Evolutionary conservation across 2,329 filamentous ascomycete genomes (phyloP), one percentile per base, ranked within the genome.

Genomic region (Elsinoe necatrix): DNA sequence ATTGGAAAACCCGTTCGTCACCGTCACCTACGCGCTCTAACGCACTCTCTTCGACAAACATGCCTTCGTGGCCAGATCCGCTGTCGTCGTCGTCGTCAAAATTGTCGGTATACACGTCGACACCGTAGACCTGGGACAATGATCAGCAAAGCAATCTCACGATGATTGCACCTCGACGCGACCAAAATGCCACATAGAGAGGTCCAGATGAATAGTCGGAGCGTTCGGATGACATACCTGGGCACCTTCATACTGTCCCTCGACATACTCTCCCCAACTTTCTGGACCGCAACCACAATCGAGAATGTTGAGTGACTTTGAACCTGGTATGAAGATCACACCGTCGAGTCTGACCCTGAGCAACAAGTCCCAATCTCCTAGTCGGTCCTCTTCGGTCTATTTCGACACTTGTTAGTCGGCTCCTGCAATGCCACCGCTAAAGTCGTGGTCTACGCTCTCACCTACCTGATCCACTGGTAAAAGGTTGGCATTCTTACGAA

Each of bases 1-100:
- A 6, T 3, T 9, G 41, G 8, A 16, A 16, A 7, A 4, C 9
- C 3, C 41, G 18, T 3, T 14, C 5, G 41, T 3, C 9, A 27
- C 14, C n/a, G 25, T 7, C 41, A n/a, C 2, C 34, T 11, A 7
- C 34, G 34, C 34, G 12, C 14, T 29, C 27, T 9, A 29, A 29
- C 4, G 27, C 4, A 4, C 9, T 9, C 9, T 29, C 27, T 29
- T 4, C 27, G 9, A 29, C 4, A 29, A 9, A 29, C 27, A 29
- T 29, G 11, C 23, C 29, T 34, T 51, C 47, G 11, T 51, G 31
- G 8, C 82, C 35, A 80, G 72, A 41, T 21, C 20, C 25, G n/a
- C 39, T 20, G 31, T 29, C 1, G 12, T 29, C 11, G 12, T 52
- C 48, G n/a, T 52, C 48, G 20, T 52, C 48, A 31, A 52, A 52